Base-by-base conservation (phyloP, 306 rosid species). In the Citrullus colocynthis region DNA sequence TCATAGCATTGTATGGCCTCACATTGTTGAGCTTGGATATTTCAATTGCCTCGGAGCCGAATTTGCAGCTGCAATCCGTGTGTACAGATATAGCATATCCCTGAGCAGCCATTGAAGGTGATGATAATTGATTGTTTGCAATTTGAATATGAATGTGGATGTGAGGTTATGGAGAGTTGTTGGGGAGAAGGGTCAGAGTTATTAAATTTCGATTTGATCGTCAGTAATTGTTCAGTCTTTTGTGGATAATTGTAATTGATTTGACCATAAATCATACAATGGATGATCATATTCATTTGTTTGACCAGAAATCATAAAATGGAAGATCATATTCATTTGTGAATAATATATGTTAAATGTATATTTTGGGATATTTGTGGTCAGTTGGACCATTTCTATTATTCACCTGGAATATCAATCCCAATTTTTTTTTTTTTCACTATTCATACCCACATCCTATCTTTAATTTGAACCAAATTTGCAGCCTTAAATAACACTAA, bases 1-100 rank as follows among this genome's bases (percentile, higher is more conserved):
- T 79, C 92, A 34, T 92, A 84, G 89, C 80, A 41, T 45, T 64
- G 30, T 5, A 10, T 18, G 64, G 78, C 64, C 24, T 0, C 11
- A 52, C 57, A 55, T 20, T 45, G 36, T 69, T 45, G 76, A 71
- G 54, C 59, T 69, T 28, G 58, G 48, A 74, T 18, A 49, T n/a
- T 48, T 74, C 17, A 17, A 74, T 28, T 24, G 42, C 20, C 41
- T 74, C 3, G n/a, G 41, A 21, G 39, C 18, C 56, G 17, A 24
- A 59, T 49, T 59, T 59, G 67, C 57, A 49, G 42, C 79, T 4
- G 5, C 34, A 17, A 41, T 41, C 41, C 13, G 9, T 58, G 9
- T 58, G 78, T 75, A 57, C 78, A 71, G 76, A 45, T 21, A 73
- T 30, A 30, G 44, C 6, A 8, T 15, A 16, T 61, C n/a, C 39